phyloP scores from a whole-genome alignment of 2,329 filamentous ascomycete genomes.

The Aspergillus flavus region DNA sequence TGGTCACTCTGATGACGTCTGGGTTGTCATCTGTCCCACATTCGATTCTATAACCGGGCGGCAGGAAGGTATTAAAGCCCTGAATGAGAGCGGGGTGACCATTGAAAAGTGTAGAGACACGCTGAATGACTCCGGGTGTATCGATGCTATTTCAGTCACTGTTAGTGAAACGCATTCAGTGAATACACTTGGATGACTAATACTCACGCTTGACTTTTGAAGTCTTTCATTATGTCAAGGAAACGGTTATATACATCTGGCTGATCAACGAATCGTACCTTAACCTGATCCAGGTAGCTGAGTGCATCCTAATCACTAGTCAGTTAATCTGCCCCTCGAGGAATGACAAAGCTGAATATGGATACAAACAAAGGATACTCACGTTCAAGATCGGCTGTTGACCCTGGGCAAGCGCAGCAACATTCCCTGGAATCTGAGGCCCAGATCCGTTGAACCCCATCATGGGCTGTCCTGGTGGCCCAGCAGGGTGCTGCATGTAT shows the following conservation, averaged over 20 bases:
- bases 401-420: constrained; percentile 68
- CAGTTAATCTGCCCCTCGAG: neutral
- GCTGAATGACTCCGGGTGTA: constrained; percentile 94
- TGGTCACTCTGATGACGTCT: constrained; percentile 94
- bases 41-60: constrained; percentile 93
- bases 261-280: constrained; percentile 95
- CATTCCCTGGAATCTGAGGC: constrained; percentile 51
- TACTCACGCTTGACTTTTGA: constrained; percentile 91
- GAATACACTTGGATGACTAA: constrained; percentile 6
- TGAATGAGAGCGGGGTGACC: constrained; percentile 95
- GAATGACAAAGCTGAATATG: neutral
- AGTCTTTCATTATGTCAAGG: constrained; percentile 99
- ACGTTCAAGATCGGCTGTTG: constrained; percentile 80
- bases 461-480: constrained; percentile 56
- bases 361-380: constrained; percentile 34
- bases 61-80: constrained; percentile 97
- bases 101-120: constrained; percentile 92
- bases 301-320: constrained; percentile 70
- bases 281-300: constrained; percentile 96
- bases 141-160: constrained; percentile 65
- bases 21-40: constrained; percentile 92
- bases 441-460: constrained; percentile 50
- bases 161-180: constrained; percentile 17
- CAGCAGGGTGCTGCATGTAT: constrained; percentile 64
- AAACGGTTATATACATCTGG: constrained; percentile 97